Percentiles rank a stretch among this genome's conserved stretches.
phyloP scores from a whole-genome alignment of 148 eudicot genomes.

The Rhododendron kiyosumense region DNA sequence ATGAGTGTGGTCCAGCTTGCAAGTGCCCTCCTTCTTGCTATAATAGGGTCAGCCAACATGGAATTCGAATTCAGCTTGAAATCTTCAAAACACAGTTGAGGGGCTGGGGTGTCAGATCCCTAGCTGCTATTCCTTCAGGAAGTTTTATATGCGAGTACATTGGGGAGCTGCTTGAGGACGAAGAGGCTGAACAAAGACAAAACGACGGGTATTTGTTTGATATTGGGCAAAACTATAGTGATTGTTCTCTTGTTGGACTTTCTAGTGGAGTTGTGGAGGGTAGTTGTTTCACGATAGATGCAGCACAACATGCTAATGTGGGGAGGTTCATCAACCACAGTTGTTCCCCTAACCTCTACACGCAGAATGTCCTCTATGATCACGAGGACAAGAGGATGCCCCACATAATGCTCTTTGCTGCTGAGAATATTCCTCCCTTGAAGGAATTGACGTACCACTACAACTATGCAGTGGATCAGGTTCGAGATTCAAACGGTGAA shows the following conservation, averaged over 20 bases:
- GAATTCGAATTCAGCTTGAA: constrained; percentile 70
- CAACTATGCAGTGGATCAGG: constrained; percentile 60
- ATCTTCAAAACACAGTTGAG: constrained; percentile 75
- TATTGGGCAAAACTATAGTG: constrained; percentile 65
- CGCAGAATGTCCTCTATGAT: constrained; percentile 84
- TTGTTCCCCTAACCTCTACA: constrained; percentile 81
- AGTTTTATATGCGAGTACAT: constrained; percentile 86
- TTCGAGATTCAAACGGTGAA: constrained; percentile 60
- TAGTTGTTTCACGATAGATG: constrained; percentile 80
- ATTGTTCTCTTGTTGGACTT: constrained; percentile 30
- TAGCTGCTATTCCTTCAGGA: constrained; percentile 69
- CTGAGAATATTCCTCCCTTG: constrained; percentile 80
- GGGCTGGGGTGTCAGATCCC: constrained; percentile 86
- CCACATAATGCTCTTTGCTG: constrained; percentile 86
- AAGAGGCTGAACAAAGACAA: constrained; percentile 71
- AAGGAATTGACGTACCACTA: constrained; percentile 80
- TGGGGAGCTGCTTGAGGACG: constrained; percentile 79
- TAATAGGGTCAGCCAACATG: constrained; percentile 75
- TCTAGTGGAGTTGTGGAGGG: constrained; percentile 29
- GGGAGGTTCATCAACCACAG: constrained; percentile 91
- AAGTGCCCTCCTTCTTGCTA: constrained; percentile 72
- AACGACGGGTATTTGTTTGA: constrained; percentile 78
- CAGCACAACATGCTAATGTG: constrained; percentile 58
- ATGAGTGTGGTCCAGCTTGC: constrained; percentile 89
- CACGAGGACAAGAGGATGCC: constrained; percentile 79